Conservation (phyloP, 2,329 filamentous ascomycete species). For the Fusarium metavorans region DNA sequence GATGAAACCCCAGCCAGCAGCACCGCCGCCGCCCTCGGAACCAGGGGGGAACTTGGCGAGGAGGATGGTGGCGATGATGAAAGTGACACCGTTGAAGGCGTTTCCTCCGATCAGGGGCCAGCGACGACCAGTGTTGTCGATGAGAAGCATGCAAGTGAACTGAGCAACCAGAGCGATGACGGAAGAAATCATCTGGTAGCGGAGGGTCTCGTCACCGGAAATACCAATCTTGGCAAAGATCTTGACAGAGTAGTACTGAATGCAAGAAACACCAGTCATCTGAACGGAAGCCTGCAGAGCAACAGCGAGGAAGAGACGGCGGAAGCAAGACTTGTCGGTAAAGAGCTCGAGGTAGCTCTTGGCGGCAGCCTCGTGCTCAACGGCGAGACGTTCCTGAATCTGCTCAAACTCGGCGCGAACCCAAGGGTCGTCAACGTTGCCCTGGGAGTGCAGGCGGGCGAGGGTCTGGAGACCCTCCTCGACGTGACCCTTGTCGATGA, state of each 20-base stretch:
- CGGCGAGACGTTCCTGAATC: constrained; percentile 74
- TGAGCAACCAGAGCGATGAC: constrained; percentile 78
- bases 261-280: constrained; percentile 81
- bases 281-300: constrained; percentile 78
- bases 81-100: constrained; percentile 76
- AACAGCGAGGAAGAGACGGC: constrained; percentile 76
- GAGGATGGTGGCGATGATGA: constrained; percentile 74
- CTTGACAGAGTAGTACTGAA: constrained; percentile 78
- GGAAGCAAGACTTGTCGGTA: constrained; percentile 71
- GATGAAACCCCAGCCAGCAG: constrained; percentile 80
- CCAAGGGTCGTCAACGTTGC: constrained; percentile 74
- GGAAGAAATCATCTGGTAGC: constrained; percentile 81
- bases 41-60: constrained; percentile 68
- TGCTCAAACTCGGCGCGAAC: constrained; percentile 79
- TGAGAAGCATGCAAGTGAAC: constrained; percentile 74
- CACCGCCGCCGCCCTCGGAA: constrained; percentile 53
- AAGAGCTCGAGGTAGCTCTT: constrained; percentile 80
- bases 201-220: constrained; percentile 70
- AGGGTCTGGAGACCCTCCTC: constrained; percentile 76
- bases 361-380: constrained; percentile 76
- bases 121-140: constrained; percentile 78
- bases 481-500: constrained; percentile 76
- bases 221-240: constrained; percentile 81
- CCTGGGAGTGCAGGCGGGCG: constrained; percentile 76
- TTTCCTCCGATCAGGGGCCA: constrained; percentile 81